phyloP scores from a whole-genome alignment of 2,329 filamentous ascomycete genomes.

The Pseudogymnoascus sp. region DNA sequence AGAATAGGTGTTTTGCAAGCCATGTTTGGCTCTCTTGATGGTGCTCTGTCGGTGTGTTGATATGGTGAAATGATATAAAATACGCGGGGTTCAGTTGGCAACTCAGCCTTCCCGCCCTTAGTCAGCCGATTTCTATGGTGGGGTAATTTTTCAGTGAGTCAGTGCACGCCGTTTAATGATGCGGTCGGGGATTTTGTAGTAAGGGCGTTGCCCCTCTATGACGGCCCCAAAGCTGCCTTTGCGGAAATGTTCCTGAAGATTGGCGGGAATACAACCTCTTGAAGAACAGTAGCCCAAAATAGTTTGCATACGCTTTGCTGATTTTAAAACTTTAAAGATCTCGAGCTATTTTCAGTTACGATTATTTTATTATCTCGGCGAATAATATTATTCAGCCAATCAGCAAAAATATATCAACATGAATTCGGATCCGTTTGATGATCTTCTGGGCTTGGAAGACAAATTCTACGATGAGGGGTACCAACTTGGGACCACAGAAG shows the following conservation, averaged over 20 bases:
- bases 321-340: neutral
- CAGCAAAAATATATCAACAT: conserved; percentile 17
- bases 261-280: neutral
- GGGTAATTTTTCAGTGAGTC: conserved; percentile 6
- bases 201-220: neutral
- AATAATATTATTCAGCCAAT: neutral
- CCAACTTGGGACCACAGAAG: conserved; percentile 66
- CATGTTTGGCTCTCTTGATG: conserved; percentile 19
- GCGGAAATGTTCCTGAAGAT: neutral
- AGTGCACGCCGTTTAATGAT: neutral
- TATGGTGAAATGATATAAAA: neutral
- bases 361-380: neutral
- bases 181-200: neutral
- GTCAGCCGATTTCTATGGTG: neutral
- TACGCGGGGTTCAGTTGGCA: neutral
- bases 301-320: neutral
- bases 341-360: neutral
- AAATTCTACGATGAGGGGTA: conserved; percentile 79
- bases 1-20: conserved; percentile 39
- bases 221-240: neutral
- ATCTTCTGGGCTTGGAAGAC: conserved; percentile 53
- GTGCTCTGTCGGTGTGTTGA: neutral
- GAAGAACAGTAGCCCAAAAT: neutral
- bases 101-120: neutral
- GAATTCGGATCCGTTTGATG: conserved; percentile 25